A percentile compares a stretch with the other conserved stretches of the same genome.
phyloP scores from a whole-genome alignment of 352 stramenopile species.

The Phytopythium delawarense region DNA sequence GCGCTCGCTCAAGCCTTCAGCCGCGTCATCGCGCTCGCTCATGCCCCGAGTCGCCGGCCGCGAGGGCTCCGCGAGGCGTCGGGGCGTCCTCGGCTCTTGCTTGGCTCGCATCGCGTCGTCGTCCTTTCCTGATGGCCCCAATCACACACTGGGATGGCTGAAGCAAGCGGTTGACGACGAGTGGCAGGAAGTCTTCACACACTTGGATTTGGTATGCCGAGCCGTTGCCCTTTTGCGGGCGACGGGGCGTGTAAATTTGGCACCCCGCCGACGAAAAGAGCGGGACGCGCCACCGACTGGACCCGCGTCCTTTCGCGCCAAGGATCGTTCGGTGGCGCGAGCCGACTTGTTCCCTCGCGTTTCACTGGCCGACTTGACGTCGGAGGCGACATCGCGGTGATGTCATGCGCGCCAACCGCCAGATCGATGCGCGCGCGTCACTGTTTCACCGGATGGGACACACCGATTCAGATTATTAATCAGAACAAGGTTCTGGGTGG shows the following conservation, averaged over 20 bases:
- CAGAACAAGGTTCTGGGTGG: too few relatives aligned
- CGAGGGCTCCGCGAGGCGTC: too few relatives aligned
- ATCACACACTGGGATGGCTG: too few relatives aligned
- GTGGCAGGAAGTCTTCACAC: too few relatives aligned
- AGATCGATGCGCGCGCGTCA: not conserved
- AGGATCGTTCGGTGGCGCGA: conserved; percentile 13
- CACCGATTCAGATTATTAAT: not conserved
- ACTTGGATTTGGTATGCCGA: not conserved
- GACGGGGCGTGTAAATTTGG: not conserved
- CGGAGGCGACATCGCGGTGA: not conserved
- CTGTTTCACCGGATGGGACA: not conserved
- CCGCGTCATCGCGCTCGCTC: not conserved
- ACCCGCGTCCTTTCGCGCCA: conserved; percentile 7
- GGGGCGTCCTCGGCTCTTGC: too few relatives aligned
- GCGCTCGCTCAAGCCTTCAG: conserved; percentile 9
- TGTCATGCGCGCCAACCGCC: conserved; percentile 1
- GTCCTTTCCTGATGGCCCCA: too few relatives aligned
- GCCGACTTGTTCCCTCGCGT: not conserved
- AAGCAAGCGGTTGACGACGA: too few relatives aligned
- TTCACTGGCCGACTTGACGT: conserved; percentile 2
- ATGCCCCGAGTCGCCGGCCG: not conserved
- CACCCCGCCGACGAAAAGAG: conserved; percentile 4
- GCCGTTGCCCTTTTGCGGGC: not conserved
- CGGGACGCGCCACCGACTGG: conserved; percentile 8
- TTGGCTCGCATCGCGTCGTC: too few relatives aligned